Base-by-base conservation (phyloP, 2,329 filamentous ascomycete genomes). In the Lasiodiplodia citricola region DNA sequence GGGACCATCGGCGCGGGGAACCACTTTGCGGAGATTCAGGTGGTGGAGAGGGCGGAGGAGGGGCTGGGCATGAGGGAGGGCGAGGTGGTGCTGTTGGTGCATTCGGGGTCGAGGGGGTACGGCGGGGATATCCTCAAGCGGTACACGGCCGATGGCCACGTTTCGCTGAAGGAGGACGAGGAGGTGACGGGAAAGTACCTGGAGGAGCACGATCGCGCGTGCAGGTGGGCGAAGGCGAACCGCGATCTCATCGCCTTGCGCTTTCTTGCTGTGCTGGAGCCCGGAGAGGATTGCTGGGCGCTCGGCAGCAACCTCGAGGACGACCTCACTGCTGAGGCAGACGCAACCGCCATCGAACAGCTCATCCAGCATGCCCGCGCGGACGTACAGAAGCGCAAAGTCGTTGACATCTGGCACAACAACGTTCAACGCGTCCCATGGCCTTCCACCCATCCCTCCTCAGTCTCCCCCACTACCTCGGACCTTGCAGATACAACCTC, bases 1-100 rank as follows among this genome's bases (percentile, higher is more conserved):
- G 79, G 80, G 3, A 81, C 79, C 3, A 80, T 81, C 62, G 78
- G 79, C 7, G 76, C 76, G 10, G 79, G 79, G 0, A 79, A 80
- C 64, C 78, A 81, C 64, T 80, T 81, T 47, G 79, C 77, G 28
- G 79, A 82, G 68, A 71, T 80, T 16, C 78, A 81, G 67, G 74
- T 80, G 1, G 76, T 81, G 1, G 79, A 80, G 60, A 63, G 67
- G 28, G 54, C 44, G 2, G 52, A 70, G 1, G 71, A 71, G 16
- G 66, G 68, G 10, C 37, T 67, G 1, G 72, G 70, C 4, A 71
- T 77, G 16, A 62, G 68, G 18, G 67, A 74, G 35, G 73, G 76
- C 13, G 76, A 81, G 38, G 79, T 80, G 23, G 64, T 80, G 23
- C 70, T 81, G 16, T 73, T 80, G 1, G 76, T 81, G 8, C 79